A percentile compares a stretch with the other conserved stretches of the same genome.
Conservation (phyloP, 2,329 filamentous ascomycete genomes). For the Fusarium brevicatenulatum region DNA sequence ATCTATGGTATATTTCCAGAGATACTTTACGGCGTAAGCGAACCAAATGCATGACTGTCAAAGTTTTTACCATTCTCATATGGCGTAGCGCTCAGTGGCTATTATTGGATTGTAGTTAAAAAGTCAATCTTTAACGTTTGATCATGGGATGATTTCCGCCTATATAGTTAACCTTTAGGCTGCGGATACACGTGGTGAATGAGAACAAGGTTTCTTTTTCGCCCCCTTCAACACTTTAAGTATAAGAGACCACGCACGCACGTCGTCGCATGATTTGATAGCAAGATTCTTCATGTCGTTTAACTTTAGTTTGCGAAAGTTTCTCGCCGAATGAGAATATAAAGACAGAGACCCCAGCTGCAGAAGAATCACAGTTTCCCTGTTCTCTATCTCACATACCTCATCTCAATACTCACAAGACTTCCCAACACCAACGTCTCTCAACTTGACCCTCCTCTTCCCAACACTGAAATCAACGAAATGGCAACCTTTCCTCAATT, state of each 20-base stretch:
- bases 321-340: accelerated
- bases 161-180: no score
- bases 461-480: no score
- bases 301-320: background rate
- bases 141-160: no score
- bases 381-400: no score
- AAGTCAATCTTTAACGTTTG: accelerated
- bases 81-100: accelerated
- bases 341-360: background rate
- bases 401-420: no score
- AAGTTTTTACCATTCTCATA: accelerated
- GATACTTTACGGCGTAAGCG: accelerated
- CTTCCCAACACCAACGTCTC: background rate
- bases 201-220: no score
- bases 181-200: no score
- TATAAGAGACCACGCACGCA: accelerated
- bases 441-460: accelerated
- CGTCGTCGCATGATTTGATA: accelerated
- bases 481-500: background rate
- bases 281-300: accelerated
- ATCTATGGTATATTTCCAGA: no score
- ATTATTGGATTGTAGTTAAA: background rate
- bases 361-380: accelerated
- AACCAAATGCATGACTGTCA: accelerated
- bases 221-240: accelerated